Evolutionary conservation across 768 basidiomycete species (phyloP), one percentile per base, ranked within the genome.

Genomic region (Termitomyces titanicus): DNA sequence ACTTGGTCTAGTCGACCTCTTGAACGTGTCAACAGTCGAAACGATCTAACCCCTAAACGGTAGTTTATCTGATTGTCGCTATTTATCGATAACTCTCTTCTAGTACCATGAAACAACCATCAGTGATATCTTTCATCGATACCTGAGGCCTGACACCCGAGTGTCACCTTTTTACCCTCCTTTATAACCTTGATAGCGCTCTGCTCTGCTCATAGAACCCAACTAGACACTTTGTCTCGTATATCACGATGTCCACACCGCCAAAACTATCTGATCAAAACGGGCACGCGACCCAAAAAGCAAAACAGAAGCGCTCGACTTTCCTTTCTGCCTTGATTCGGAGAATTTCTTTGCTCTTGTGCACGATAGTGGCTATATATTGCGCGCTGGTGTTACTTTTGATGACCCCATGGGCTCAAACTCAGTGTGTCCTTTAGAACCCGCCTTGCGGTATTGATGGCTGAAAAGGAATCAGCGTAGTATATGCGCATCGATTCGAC

Each of bases 401-500:
- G 8, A 67, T 76, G 73, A 69, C 70, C 24, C 74, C 74, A 1
- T 58, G 73, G 54, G 67, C 72, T 5, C 75, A 76, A 56, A 74
- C 72, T 13, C 67, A 70, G 74, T 74, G 53, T 51, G 71, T 57
- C 7, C 4, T 9, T 5, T 29, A 33, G 15, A 1, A 13, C 15
- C 2, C 15, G 12, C 13, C 3, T 15, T 22, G n/a, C 15, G 20
- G 5, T n/a, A 46, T 17, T 46, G 45, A 47, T 15, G n/a, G 31
- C 33, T 22, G 31, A 33, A 13, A 8, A 22, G 13, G 20, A 11
- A 47, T 33, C 43, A 76, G 74, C 24, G 69, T 71, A 15, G 57
- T 75, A 10, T 77, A 74, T 47, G 74, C 75, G 0, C 72, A 74
- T 44, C 69, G 73, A 46, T 67, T 75, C 22, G 65, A 73, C 42